Percentiles rank a stretch among this genome's conserved stretches.
Conservation (phyloP, 2,329 filamentous ascomycete species). For the Massarina eburnea region DNA sequence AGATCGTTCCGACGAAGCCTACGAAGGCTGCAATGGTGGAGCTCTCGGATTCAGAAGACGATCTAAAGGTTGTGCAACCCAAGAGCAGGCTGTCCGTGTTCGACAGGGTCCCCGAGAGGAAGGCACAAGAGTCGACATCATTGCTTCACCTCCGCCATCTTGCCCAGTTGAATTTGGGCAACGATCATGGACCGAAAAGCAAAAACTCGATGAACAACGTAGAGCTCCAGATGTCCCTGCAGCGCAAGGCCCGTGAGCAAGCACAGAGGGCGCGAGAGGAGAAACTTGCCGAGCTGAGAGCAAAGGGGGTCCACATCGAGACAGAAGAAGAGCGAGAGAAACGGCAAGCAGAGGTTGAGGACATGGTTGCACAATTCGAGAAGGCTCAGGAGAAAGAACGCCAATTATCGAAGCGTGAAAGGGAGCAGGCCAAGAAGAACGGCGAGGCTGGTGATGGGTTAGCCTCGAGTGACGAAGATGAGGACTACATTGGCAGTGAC, state of each 20-base stretch:
- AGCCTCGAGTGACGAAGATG: slow-evolving; percentile 57
- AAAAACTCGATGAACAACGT: slow-evolving; percentile 65
- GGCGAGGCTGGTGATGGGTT: slow-evolving; percentile 47
- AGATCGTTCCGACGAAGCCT: slow-evolving; percentile 9
- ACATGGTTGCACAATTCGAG: slow-evolving; percentile 68
- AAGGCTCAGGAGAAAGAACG: slow-evolving; percentile 80
- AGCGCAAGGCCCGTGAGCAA: slow-evolving; percentile 75
- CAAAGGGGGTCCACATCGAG: slow-evolving; percentile 78
- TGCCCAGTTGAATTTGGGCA: slow-evolving; percentile 69
- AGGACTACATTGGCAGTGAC: slow-evolving; percentile 50
- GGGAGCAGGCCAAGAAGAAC: slow-evolving; percentile 68
- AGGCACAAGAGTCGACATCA: slow-evolving; percentile 63
- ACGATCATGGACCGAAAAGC: slow-evolving; percentile 48
- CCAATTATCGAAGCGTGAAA: slow-evolving; percentile 76
- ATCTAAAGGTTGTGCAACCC: slow-evolving; percentile 63
- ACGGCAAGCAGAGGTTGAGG: slow-evolving; percentile 81
- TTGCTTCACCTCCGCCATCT: slow-evolving; percentile 71
- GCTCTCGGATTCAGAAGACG: slow-evolving; percentile 58
- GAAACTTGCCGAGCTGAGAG: slow-evolving; percentile 73
- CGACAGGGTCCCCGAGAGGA: slow-evolving; percentile 65
- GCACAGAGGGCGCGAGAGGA: slow-evolving; percentile 76
- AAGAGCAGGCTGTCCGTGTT: slow-evolving; percentile 58
- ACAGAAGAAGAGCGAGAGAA: slow-evolving; percentile 84
- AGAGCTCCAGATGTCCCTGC: slow-evolving; percentile 69
- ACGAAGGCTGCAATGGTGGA: slow-evolving; percentile 24